These are phyloP conservation scores for Microthlaspi erraticum DNA, from an alignment of 345 rosid genomes.

Conservation along the genomic window DNA sequence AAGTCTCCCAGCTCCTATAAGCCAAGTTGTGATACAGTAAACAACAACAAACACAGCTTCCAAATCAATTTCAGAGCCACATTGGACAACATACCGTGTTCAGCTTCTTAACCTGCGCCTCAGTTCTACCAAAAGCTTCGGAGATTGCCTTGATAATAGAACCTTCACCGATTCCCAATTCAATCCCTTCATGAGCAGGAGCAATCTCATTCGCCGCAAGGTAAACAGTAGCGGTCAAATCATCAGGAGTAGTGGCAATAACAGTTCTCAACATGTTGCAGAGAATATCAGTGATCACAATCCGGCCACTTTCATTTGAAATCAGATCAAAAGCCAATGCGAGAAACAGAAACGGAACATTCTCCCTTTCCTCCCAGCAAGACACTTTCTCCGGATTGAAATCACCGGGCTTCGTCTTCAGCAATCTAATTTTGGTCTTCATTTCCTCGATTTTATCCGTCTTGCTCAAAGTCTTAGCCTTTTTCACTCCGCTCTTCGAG, in stretches of 20 bases:
- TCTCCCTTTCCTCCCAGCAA: conserved; percentile 73
- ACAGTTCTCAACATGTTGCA: conserved; percentile 88
- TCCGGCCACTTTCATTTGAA: conserved; percentile 70
- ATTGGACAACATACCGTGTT: conserved; percentile 56
- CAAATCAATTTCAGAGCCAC: not conserved
- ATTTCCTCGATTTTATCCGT: conserved; percentile 49
- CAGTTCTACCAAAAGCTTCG: conserved; percentile 88
- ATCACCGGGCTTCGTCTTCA: conserved; percentile 74
- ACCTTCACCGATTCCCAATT: conserved; percentile 87
- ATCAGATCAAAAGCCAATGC: conserved; percentile 75
- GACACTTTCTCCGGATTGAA: conserved; percentile 63
- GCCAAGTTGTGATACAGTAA: conserved; percentile 3
- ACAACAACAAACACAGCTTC: conserved; percentile 10
- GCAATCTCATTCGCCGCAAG: conserved; percentile 78
- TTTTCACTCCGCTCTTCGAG: conserved; percentile 35
- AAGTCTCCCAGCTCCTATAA: conserved; percentile 83
- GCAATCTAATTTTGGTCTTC: conserved; percentile 59
- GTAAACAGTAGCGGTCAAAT: conserved; percentile 72
- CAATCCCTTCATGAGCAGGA: conserved; percentile 92
- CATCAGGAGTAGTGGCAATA: conserved; percentile 75
- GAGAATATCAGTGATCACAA: conserved; percentile 83
- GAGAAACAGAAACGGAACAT: conserved; percentile 80
- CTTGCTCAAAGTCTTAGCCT: conserved; percentile 41
- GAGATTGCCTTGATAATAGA: conserved; percentile 79
- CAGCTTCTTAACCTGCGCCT: conserved; percentile 66